Conservation (phyloP, 192 early-diverging fungal species). For the Backusella circina region DNA sequence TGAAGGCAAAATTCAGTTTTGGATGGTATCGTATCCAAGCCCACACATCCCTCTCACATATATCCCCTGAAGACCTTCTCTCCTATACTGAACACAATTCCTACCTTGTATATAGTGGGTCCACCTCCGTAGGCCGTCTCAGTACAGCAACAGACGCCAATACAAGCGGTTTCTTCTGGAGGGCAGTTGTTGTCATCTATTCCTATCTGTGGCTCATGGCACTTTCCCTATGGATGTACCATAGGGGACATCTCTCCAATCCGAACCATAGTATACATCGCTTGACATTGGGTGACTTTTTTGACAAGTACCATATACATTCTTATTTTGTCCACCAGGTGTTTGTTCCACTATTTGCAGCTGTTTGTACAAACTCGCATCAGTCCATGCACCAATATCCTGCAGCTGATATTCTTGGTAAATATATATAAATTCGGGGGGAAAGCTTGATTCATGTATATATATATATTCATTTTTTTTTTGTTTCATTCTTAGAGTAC, state of each 20-base stretch:
- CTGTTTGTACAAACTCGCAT: conserved; percentile 34
- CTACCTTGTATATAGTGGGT: conserved; percentile 25
- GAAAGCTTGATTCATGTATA: no score
- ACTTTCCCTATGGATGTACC: conserved; percentile 19
- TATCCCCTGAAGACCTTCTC: neutral
- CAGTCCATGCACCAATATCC: conserved; percentile 32
- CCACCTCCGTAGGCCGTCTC: conserved; percentile 17
- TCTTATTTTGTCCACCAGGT: conserved; percentile 29
- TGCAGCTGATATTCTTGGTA: conserved; percentile 30
- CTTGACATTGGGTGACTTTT: conserved; percentile 20
- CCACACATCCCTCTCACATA: neutral
- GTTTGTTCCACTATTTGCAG: conserved; percentile 33
- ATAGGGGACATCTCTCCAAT: conserved; percentile 22
- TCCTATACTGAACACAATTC: conserved; percentile 13
- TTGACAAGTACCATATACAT: conserved; percentile 15
- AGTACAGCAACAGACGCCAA: neutral
- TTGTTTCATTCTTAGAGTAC: conserved; percentile 4
- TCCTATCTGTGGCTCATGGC: conserved; percentile 25
- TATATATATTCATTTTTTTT: no score
- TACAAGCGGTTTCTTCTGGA: neutral
- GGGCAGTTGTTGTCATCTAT: conserved; percentile 4
- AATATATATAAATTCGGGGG: neutral
- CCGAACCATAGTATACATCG: conserved; percentile 14
- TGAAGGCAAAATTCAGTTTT: conserved; percentile 30
- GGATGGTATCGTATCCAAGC: conserved; percentile 28